Percentiles rank a stretch among this genome's conserved stretches.
phyloP scores from a whole-genome alignment of 345 rosid genomes.

The Pugionium cornutum region DNA sequence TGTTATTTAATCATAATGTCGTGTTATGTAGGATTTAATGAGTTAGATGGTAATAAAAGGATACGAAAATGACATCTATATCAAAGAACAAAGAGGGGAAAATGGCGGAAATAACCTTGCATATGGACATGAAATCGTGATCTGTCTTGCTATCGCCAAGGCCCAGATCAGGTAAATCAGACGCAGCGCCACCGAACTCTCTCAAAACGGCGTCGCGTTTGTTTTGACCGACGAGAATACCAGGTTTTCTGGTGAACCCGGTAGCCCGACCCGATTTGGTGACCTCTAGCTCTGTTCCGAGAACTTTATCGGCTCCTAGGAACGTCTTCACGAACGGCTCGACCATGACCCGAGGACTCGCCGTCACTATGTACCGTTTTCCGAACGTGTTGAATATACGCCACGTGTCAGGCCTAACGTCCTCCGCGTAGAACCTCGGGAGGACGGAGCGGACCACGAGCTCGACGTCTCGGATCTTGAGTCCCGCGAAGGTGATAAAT shows the following conservation, averaged over 20 bases:
- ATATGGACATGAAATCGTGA: slow-evolving; percentile 78
- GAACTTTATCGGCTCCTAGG: slow-evolving; percentile 75
- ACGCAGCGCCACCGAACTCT: slow-evolving; percentile 53
- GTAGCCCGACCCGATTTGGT: slow-evolving; percentile 76
- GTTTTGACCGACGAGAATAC: slow-evolving; percentile 62
- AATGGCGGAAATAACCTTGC: slow-evolving; percentile 62
- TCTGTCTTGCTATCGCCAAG: slow-evolving; percentile 78
- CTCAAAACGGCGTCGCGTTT: slow-evolving; percentile 62
- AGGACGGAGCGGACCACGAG: slow-evolving; percentile 77
- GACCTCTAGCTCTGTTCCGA: slow-evolving; percentile 77
- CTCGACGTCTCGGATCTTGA: slow-evolving; percentile 70
- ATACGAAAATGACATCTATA: slow-evolving; percentile 6
- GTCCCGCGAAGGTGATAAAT: slow-evolving; percentile 69
- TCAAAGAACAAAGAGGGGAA: not conserved
- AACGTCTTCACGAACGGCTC: slow-evolving; percentile 75
- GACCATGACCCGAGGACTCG: slow-evolving; percentile 79
- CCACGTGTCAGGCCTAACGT: slow-evolving; percentile 87
- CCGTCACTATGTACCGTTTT: slow-evolving; percentile 69
- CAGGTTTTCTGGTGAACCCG: slow-evolving; percentile 69
- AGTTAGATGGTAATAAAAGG: slow-evolving; percentile 19
- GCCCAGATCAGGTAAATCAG: slow-evolving; percentile 71
- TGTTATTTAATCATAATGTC: slow-evolving; percentile 29
- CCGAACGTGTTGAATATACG: slow-evolving; percentile 77
- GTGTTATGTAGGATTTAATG: slow-evolving; percentile 2
- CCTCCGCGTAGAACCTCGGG: slow-evolving; percentile 81